These are phyloP conservation scores for Apiotrichum mycotoxinovorans DNA, from an alignment of 1,284 basidiomycete species.

Conservation along the genomic window DNA sequence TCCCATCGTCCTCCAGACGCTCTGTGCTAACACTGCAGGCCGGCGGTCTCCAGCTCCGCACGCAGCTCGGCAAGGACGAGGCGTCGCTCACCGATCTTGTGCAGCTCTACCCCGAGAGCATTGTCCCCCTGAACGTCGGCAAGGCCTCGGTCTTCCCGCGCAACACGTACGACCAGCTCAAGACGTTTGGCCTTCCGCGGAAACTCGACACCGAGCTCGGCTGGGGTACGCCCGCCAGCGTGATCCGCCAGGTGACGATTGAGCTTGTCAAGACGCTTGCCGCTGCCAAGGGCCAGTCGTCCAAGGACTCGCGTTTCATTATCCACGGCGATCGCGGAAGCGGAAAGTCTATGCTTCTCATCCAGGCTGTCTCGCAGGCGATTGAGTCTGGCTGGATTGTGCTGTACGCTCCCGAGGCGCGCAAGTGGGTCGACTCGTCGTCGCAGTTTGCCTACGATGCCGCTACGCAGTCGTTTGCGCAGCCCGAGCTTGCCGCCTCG, in stretches of 20 bases:
- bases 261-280: slow-evolving; percentile 37
- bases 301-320: slow-evolving; percentile 11
- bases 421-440: slow-evolving; percentile 73
- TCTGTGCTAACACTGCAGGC: slow-evolving; percentile 4
- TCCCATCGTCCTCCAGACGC: not conserved
- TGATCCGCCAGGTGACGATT: slow-evolving; percentile 42
- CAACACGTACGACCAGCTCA: slow-evolving; percentile 30
- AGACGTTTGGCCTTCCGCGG: slow-evolving; percentile 40
- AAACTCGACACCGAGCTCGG: slow-evolving; percentile 40
- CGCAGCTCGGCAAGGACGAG: slow-evolving; percentile 23
- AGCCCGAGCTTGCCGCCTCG: slow-evolving; percentile 55
- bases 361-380: slow-evolving; percentile 76
- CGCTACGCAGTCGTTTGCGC: slow-evolving; percentile 71
- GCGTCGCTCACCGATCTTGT: slow-evolving; percentile 35
- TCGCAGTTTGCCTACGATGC: slow-evolving; percentile 71
- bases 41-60: slow-evolving; percentile 23
- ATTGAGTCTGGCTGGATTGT: slow-evolving; percentile 73
- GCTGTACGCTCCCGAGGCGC: slow-evolving; percentile 75
- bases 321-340: slow-evolving; percentile 64
- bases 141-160: slow-evolving; percentile 33
- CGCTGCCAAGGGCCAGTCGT: slow-evolving; percentile 15
- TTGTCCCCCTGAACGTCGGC: slow-evolving; percentile 30
- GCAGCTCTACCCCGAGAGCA: slow-evolving; percentile 29
- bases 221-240: slow-evolving; percentile 29
- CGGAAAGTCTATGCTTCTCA: slow-evolving; percentile 77